Evolutionary conservation across 192 early-diverging fungal genomes (phyloP).

Genomic region (Backusella psychrophila): DNA sequence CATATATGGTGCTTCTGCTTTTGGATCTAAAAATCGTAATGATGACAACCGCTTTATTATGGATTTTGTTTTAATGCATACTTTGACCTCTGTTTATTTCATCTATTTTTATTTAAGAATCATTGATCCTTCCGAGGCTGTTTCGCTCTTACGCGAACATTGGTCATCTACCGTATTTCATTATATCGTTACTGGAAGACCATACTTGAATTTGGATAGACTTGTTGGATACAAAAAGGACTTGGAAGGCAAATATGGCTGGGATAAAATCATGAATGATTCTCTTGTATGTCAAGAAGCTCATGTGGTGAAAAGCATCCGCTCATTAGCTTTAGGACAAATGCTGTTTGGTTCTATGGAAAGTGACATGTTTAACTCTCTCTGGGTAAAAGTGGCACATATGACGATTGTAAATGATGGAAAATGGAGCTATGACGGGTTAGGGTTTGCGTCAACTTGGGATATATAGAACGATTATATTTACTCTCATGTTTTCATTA

Average conservation of each 20-base stretch:
- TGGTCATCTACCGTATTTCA: conserved; percentile 21
- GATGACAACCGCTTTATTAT: conserved; percentile 24
- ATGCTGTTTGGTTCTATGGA: conserved; percentile 29
- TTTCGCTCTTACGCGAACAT: conserved; percentile 42
- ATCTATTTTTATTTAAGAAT: conserved; percentile 38
- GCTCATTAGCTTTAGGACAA: conserved; percentile 48
- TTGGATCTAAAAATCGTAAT: conserved; percentile 23
- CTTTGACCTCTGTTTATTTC: conserved; percentile 50
- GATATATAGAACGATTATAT: background rate
- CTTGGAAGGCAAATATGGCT: conserved; percentile 37
- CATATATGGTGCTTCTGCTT: conserved; percentile 33
- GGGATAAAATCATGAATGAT: conserved; percentile 43
- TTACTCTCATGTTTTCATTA: background rate
- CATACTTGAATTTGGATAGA: conserved; percentile 33
- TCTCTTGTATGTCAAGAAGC: conserved; percentile 49
- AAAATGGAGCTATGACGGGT: conserved; percentile 32
- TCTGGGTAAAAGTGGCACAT: conserved; percentile 36
- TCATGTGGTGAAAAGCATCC: conserved; percentile 53
- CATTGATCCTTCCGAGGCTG: conserved; percentile 39
- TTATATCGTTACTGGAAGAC: conserved; percentile 44
- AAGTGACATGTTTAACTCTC: background rate
- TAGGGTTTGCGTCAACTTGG: conserved; percentile 27
- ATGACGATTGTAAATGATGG: conserved; percentile 31
- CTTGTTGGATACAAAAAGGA: conserved; percentile 23
- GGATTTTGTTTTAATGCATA: conserved; percentile 50